Percentiles rank a stretch among this genome's conserved stretches.
Conservation (phyloP, 148 eudicot genomes). For the Arbutus unedo region DNA sequence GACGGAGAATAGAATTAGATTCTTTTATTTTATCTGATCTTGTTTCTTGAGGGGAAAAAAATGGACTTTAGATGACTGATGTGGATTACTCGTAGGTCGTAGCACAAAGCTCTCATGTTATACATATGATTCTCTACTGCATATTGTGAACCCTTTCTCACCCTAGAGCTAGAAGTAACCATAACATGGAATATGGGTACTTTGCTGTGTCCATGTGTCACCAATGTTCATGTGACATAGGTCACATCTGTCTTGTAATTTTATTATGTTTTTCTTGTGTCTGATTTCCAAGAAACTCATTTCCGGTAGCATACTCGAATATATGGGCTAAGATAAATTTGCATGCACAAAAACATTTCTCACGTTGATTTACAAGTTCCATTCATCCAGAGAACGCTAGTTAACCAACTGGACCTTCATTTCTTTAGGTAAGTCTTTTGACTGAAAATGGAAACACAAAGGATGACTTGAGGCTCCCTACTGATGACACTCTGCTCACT, state of each 20-base stretch:
- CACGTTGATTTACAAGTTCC: background rate
- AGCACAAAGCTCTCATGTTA: background rate
- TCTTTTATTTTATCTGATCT: background rate
- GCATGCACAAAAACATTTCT: background rate
- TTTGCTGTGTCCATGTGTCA: background rate
- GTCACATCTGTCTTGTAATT: background rate
- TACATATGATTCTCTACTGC: background rate
- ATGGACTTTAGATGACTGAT: background rate
- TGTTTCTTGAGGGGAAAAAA: background rate
- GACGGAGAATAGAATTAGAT: background rate
- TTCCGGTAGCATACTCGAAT: background rate
- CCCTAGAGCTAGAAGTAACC: background rate
- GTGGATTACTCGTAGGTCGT: background rate
- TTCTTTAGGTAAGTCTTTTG: slow-evolving; percentile 21
- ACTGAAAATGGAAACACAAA: slow-evolving; percentile 30
- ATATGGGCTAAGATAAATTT: background rate
- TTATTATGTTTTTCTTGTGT: background rate
- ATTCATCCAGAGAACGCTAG: background rate
- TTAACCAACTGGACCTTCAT: background rate
- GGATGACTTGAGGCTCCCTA: slow-evolving; percentile 30
- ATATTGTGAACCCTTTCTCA: background rate
- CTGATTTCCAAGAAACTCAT: background rate
- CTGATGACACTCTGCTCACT: slow-evolving; percentile 24
- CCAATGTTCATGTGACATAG: background rate
- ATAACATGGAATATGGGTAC: background rate